Evolutionary conservation across 2,329 filamentous ascomycete genomes (phyloP).

Genomic region (Diaporthe capsici): DNA sequence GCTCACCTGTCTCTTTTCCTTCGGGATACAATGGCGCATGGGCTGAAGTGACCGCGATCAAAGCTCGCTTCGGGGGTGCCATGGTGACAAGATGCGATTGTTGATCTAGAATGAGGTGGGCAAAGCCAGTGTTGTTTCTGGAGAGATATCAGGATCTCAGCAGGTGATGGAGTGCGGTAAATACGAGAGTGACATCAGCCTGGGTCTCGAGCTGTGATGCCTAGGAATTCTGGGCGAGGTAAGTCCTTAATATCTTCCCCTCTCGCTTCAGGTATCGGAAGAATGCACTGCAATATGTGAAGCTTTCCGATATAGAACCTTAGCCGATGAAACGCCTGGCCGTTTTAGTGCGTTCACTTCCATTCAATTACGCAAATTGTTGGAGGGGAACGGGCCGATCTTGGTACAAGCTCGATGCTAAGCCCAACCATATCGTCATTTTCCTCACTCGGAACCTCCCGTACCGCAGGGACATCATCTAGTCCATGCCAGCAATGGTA

Average conservation of each 20-base stretch:
- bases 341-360: neutral
- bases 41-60: neutral
- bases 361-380: neutral
- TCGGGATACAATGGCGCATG: neutral
- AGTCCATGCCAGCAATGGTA: neutral
- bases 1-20: neutral
- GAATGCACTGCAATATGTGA: neutral
- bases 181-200: neutral
- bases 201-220: neutral
- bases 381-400: neutral
- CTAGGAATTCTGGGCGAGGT: neutral
- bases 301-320: neutral
- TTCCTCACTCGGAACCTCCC: neutral
- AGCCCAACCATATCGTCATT: neutral
- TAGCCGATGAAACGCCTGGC: neutral
- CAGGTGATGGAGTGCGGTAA: neutral
- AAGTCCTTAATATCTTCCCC: neutral
- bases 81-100: neutral
- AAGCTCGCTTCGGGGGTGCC: neutral
- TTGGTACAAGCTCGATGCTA: slow-evolving; percentile 9
- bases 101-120: neutral
- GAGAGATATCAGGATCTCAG: neutral
- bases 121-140: neutral
- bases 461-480: neutral
- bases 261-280: neutral